Evolutionary conservation across 495 filamentous ascomycete species (phyloP), one percentile per base, ranked within the genome.

Genomic region (Xylona heveae): DNA sequence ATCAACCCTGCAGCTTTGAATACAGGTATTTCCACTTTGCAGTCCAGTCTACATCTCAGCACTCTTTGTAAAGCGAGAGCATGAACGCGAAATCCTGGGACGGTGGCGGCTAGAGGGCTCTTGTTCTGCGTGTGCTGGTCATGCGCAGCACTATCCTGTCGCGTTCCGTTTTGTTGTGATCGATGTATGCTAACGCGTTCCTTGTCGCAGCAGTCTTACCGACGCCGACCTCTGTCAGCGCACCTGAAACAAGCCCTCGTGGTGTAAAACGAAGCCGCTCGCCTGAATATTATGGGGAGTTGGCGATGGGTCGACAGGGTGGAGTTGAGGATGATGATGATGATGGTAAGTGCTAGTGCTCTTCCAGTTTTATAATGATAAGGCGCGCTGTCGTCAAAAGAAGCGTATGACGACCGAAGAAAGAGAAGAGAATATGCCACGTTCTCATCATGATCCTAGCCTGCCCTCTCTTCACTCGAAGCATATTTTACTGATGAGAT

Each of bases 241-340:
- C 60, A 40, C 53, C 54, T 13, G 61, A 62, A 45, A 50, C 51
- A 30, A 63, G 48, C 38, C 68, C 81, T 41, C 74, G 88, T 50
- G 82, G 83, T 39, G 52, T 80, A 48, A 97, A 95, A 61, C 71
- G 88, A 55, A 88, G 79, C 68, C 81, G 82, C 36, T 93, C 88
- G 33, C 84, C 82, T 43, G 79, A 90, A 42, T 61, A 61, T 42
- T 71, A 74, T 48, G 68, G 66, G 46, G 71, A 77, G 48, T 51
- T 58, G 40, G 51, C 55, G 40, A 42, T 51, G 39, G 63, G 66
- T 48, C 67, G 65, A 44, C 42, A 51, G 39, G 63, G 66, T 48
- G 68, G 65, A 44, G 63, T 64, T 41, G 66, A 54, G 39, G 65
- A 70, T 54, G 81, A 90, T 59, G 81, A 84, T 61, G 74, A 90